Base-by-base conservation (phyloP, 768 basidiomycete species). In the Trametes punicea region DNA sequence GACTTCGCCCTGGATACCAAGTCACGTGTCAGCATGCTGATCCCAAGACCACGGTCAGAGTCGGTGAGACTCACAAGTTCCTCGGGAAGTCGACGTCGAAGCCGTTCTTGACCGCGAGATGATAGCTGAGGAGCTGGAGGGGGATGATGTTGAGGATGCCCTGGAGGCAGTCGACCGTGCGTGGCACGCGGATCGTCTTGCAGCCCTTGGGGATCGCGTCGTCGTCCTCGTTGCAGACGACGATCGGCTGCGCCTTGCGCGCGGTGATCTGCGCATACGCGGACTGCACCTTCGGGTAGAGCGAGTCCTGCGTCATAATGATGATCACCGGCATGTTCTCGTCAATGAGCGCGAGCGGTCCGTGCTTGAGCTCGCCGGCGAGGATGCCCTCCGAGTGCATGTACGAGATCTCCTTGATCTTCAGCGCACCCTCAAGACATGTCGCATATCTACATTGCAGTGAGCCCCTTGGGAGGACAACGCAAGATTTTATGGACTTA, bases 341-440 rank as follows among this genome's bases (percentile, higher is more conserved):
- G 69, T 99, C 97, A 66, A 99, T 90, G 63, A 99, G 76, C 51
- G 97, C 97, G 53, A 99, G 85, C 52, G 97, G 97, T 41, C 97
- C 97, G 70, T 99, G 97, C 78, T 99, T 99, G 62, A 99, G 79
- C 77, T 99, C 97, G 64, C 97, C 97, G 21, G 97, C 97, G 54
- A 99, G 85, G 70, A 98, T 98, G 69, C 88, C 88, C 74, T 87
- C 85, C 1, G 83, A 84, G 70, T 86, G 86, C 82, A 91, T 87
- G 75, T 98, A 98, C 53, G 90, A 90, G 71, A 98, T 95, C 79
- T 98, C 97, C 77, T 99, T 99, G 77, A 99, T 98, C 80, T 99
- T 99, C 66, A 99, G 76, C 6, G 97, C 97, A 54, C 95, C 97
- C 72, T 99, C 97, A 44, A 99, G 80, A 73, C 96, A 98, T 6